phyloP scores from a whole-genome alignment of 2,329 filamentous ascomycete genomes.

The Ophiostoma angusticollis region DNA sequence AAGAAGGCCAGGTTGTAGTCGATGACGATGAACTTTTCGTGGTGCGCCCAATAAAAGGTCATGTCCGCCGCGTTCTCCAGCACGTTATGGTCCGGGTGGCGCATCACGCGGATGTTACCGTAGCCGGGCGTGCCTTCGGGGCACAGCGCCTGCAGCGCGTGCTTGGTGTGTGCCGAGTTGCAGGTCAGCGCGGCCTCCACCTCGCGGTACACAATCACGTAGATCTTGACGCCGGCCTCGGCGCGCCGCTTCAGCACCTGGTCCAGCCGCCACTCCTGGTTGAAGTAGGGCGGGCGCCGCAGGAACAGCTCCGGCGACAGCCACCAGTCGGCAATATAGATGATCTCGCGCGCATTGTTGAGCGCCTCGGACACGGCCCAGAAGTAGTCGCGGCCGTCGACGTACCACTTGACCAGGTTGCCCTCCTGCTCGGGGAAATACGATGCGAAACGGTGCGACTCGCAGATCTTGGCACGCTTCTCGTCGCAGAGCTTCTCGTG shows the following conservation, averaged over 20 bases:
- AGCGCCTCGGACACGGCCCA: constrained; percentile 84
- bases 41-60: constrained; percentile 97
- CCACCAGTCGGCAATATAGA: constrained; percentile 98
- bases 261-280: constrained; percentile 80
- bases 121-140: constrained; percentile 69
- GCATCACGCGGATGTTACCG: constrained; percentile 79
- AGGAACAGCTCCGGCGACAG: constrained; percentile 79
- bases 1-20: constrained; percentile 88
- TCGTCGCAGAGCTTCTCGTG: constrained; percentile 76
- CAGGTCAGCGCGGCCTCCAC: constrained; percentile 71
- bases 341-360: constrained; percentile 81
- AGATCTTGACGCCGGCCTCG: constrained; percentile 89
- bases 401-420: constrained; percentile 92
- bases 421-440: constrained; percentile 79
- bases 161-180: constrained; percentile 87
- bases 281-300: constrained; percentile 66
- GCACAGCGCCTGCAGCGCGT: constrained; percentile 66
- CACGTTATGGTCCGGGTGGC: constrained; percentile 90
- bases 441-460: constrained; percentile 73
- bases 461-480: constrained; percentile 59
- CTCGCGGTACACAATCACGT: constrained; percentile 85
- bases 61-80: constrained; percentile 89
- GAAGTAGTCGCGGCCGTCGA: constrained; percentile 90
- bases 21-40: constrained; percentile 94
- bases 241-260: constrained; percentile 76